Conservation (phyloP, 352 stramenopile species). For the Pythium phragmiticola region DNA sequence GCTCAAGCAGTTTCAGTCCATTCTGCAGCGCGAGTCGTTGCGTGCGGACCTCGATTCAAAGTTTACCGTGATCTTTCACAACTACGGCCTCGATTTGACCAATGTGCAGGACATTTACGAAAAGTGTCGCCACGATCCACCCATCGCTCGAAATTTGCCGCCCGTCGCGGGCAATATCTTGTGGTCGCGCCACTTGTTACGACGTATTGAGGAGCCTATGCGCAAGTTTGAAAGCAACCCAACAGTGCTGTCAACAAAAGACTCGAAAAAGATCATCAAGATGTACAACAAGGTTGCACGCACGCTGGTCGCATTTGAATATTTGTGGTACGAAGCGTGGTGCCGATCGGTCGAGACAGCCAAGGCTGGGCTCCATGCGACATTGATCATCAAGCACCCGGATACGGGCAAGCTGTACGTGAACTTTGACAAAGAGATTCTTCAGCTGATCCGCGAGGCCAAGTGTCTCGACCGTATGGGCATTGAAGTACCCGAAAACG, state of each 20-base stretch:
- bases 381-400: conserved; percentile 97
- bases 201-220: conserved; percentile 99
- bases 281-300: conserved; percentile 99
- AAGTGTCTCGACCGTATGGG: conserved; percentile 98
- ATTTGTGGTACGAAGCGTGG: conserved; percentile 99
- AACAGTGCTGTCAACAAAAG: conserved; percentile 95
- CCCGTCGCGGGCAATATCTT: conserved; percentile 98
- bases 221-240: conserved; percentile 99
- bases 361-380: conserved; percentile 97
- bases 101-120: conserved; percentile 98
- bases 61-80: conserved; percentile 99
- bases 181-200: conserved; percentile 96
- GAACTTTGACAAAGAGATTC: conserved; percentile 98
- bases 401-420: conserved; percentile 99
- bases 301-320: conserved; percentile 98
- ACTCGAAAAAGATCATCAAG: conserved; percentile 97
- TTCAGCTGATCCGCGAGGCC: conserved; percentile 96
- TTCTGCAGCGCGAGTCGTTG: conserved; percentile 97
- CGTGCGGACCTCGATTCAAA: conserved; percentile 99
- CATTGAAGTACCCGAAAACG: conserved; percentile 97
- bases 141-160: conserved; percentile 95
- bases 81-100: conserved; percentile 97
- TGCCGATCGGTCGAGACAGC: conserved; percentile 97
- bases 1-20: conserved; percentile 97
- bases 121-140: conserved; percentile 97